Conservation (phyloP, 169 alveolate genomes). For the Plasmodium vinckei region DNA sequence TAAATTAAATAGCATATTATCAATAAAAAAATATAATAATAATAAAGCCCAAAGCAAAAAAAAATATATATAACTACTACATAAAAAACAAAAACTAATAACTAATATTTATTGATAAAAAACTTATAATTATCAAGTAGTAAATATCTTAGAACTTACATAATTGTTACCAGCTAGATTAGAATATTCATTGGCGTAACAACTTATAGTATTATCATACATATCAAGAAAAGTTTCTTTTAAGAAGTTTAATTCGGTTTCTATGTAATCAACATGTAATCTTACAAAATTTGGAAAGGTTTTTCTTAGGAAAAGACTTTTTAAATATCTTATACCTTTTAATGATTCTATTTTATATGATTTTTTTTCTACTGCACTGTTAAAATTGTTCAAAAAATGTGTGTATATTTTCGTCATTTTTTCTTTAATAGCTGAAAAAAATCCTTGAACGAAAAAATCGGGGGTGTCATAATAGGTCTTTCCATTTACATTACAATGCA, state of each 20-base stretch:
- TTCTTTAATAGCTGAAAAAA: conserved; percentile 58
- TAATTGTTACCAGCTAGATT: conserved; percentile 30
- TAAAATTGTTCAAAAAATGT: conserved; percentile 33
- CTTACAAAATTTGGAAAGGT: conserved; percentile 52
- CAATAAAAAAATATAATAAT: too few relatives aligned
- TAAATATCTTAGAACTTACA: not conserved
- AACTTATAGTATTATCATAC: conserved; percentile 34
- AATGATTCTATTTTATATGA: conserved; percentile 22
- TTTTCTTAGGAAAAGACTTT: conserved; percentile 47
- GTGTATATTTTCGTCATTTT: conserved; percentile 36
- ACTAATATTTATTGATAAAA: too few relatives aligned
- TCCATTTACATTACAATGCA: conserved; percentile 12
- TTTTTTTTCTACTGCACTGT: conserved; percentile 10
- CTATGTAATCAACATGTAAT: conserved; percentile 20
- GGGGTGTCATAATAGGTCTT: conserved; percentile 20
- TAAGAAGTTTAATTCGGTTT: conserved; percentile 43
- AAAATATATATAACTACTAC: too few relatives aligned
- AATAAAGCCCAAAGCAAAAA: too few relatives aligned
- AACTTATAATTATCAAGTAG: too few relatives aligned
- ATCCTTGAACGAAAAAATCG: conserved; percentile 36
- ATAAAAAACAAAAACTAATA: too few relatives aligned
- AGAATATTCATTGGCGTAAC: conserved; percentile 17
- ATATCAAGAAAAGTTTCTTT: conserved; percentile 24
- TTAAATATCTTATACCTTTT: conserved; percentile 54
- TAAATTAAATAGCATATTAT: too few relatives aligned